Percentiles rank a stretch among this genome's conserved stretches.
These are phyloP conservation scores for Euphorbia corollata DNA, from an alignment of 441 rosid genomes.

Conservation along the genomic window DNA sequence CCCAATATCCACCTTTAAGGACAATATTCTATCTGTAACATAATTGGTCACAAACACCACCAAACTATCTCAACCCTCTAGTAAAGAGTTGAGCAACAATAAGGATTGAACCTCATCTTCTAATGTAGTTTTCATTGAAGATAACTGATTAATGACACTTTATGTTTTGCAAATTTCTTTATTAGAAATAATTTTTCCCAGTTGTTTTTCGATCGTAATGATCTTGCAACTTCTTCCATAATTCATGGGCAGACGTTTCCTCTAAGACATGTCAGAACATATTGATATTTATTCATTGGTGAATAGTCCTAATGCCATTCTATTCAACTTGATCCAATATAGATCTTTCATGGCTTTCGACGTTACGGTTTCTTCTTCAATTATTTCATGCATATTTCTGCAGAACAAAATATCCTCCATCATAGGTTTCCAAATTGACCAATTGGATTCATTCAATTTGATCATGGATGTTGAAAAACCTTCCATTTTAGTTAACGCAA, in stretches of 20 bases:
- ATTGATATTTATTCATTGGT: background rate
- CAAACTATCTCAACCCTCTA: no score
- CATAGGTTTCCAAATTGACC: background rate
- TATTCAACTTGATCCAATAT: background rate
- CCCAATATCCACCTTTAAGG: no score
- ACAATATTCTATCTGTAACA: no score
- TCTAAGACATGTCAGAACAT: background rate
- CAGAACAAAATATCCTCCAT: background rate
- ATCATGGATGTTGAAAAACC: background rate
- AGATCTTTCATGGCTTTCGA: background rate
- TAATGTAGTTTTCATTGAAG: no score
- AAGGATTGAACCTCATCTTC: no score
- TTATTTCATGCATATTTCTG: background rate
- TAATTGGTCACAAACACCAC: no score
- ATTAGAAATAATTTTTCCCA: no score
- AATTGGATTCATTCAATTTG: background rate
- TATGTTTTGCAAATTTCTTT: no score
- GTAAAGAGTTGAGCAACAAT: no score
- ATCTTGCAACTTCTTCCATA: no score
- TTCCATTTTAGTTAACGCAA: background rate
- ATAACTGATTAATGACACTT: no score
- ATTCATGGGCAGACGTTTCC: background rate
- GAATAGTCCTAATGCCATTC: background rate
- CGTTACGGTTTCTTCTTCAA: background rate
- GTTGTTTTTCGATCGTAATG: no score